Evolutionary conservation across 768 basidiomycete genomes (phyloP).

Genomic region (Boletus reticuloceps): DNA sequence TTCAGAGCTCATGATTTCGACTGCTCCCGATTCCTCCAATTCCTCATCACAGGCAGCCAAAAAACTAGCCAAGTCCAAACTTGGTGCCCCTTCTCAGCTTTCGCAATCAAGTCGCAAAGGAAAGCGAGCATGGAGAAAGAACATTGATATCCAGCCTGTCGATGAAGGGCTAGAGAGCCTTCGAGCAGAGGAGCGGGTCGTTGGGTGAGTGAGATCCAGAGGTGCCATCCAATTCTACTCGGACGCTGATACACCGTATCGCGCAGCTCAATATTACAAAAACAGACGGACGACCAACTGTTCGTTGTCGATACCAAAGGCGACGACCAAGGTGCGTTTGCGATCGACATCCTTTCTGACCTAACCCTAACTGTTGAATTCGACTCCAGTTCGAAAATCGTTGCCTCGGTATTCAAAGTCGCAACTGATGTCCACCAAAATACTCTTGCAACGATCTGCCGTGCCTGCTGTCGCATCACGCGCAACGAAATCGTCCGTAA

Average conservation of each 20-base stretch:
- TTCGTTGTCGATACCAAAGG: constrained; percentile 82
- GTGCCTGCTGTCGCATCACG: constrained; percentile 81
- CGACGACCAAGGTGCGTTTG: constrained; percentile 60
- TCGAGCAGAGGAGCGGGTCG: constrained; percentile 76
- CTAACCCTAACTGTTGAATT: not conserved
- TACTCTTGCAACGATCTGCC: constrained; percentile 83
- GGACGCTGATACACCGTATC: not conserved
- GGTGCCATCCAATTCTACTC: not conserved
- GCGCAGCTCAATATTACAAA: constrained; percentile 59
- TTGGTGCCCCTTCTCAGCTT: constrained; percentile 30
- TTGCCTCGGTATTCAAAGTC: constrained; percentile 53
- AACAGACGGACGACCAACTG: constrained; percentile 67
- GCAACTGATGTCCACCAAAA: constrained; percentile 68
- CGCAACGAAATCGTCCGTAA: constrained; percentile 21
- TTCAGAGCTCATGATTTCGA: constrained; percentile 4
- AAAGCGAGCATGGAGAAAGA: constrained; percentile 93
- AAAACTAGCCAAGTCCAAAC: constrained; percentile 12
- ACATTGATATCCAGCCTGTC: constrained; percentile 80
- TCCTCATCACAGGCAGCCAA: not conserved
- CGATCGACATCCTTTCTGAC: no score
- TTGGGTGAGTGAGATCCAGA: constrained; percentile 52
- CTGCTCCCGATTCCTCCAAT: not conserved
- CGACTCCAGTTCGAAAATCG: constrained; percentile 51
- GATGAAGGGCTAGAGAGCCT: constrained; percentile 74
- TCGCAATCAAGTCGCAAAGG: constrained; percentile 68